Evolutionary conservation across 1,139 yeast species (phyloP), one percentile per base, ranked within the genome.

Genomic region (Yarrowia galli): DNA sequence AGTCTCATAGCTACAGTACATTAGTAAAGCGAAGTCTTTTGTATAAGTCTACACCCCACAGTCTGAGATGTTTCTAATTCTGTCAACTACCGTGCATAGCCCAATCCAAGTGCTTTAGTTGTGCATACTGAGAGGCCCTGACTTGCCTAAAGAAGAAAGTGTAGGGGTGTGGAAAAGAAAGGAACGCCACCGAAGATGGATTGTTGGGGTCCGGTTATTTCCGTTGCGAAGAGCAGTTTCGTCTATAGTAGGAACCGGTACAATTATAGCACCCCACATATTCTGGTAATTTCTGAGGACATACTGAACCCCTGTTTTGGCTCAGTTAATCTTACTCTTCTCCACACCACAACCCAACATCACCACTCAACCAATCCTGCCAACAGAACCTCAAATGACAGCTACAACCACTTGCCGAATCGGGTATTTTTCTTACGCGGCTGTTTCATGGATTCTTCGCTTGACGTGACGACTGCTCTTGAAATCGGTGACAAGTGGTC

Each of bases 21-120:
- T 28, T 28, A 28, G 32, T 28, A 28, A 10, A 5, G 8, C 32
- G 10, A 28, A 28, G 32, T 28, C 32, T 8, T 28, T 28, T 28
- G 32, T 10, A 28, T 10, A 28, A 6, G 9, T 6, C 32, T 6
- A 28, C 8, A 28, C 9, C 3, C 8, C 9, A n/a, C n/a, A 28
- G 32, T 5, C 32, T 7, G 32, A 28, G 32, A 7, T 28, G 8
- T 5, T 28, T 20, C 49, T 6, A 4, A 1, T 45, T 45, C n/a
- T 45, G 49, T 45, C 49, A 23, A 45, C 49, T 45, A 22, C n/a
- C n/a, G n/a, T n/a, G n/a, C 49, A 45, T 23, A 45, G 49, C 49
- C 32, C 28, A 8, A 15, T 45, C 28, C 49, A 13, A 23, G 25
- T 45, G 13, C n/a, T 22, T 28, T 15, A 45, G 10, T 10, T 28